Conservation (phyloP, 441 rosid genomes). For the Raphanus hybrid region DNA sequence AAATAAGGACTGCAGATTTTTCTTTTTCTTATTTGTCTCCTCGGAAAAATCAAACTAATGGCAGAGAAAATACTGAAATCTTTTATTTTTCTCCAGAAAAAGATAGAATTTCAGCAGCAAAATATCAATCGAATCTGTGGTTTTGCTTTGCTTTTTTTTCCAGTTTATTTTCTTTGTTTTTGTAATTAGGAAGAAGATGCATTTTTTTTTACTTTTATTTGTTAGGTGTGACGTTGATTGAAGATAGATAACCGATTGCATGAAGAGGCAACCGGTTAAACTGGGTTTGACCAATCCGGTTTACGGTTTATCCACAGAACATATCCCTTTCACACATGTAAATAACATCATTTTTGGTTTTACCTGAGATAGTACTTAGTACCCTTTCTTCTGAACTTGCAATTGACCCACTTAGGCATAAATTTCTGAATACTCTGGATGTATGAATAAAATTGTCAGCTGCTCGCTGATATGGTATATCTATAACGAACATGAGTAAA, state of each 20-base stretch:
- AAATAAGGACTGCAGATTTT: slow-evolving; percentile 4
- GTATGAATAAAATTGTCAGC: slow-evolving; percentile 1
- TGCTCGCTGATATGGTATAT: not conserved
- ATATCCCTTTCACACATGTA: too few relatives aligned
- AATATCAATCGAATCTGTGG: slow-evolving; percentile 27
- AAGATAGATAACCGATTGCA: slow-evolving; percentile 14
- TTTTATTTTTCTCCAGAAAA: not conserved
- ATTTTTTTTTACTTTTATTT: not conserved
- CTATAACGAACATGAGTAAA: not conserved
- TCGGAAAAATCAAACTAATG: slow-evolving; percentile 31
- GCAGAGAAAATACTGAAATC: slow-evolving; percentile 30
- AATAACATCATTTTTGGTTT: too few relatives aligned
- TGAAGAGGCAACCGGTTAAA: slow-evolving; percentile 26
- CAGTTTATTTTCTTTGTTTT: not conserved
- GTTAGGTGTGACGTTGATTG: slow-evolving; percentile 1
- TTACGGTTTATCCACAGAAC: not conserved
- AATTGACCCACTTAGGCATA: not conserved
- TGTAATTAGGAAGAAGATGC: not conserved
- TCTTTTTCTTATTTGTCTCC: not conserved
- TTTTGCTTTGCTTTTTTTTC: not conserved
- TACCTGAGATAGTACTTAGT: not conserved
- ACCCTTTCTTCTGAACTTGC: not conserved
- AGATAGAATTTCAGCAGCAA: not conserved
- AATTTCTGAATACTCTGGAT: not conserved
- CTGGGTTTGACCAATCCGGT: slow-evolving; percentile 24